Percentiles rank a stretch among this genome's conserved stretches.
phyloP scores from a whole-genome alignment of 2,329 filamentous ascomycete genomes.

The Sclerotinia glacialis region DNA sequence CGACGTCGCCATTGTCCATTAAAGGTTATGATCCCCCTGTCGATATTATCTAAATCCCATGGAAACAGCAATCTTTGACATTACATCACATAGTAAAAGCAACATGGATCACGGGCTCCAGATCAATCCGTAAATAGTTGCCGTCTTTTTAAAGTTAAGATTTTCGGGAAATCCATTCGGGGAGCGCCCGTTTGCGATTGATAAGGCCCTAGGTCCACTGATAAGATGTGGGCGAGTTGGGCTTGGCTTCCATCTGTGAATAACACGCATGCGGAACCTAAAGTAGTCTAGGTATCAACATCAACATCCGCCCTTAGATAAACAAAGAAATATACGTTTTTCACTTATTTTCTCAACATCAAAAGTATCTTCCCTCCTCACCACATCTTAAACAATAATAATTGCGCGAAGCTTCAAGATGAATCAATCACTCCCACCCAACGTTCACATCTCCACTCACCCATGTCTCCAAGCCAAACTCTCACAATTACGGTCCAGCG shows the following conservation, averaged over 20 bases:
- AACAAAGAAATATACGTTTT: constrained; percentile 11
- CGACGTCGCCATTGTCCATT: constrained; percentile 22
- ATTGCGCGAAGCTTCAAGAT: constrained; percentile 26
- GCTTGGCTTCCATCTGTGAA: background rate
- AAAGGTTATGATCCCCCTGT: background rate
- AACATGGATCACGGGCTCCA: background rate
- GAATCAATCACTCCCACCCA: constrained; percentile 49
- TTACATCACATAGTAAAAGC: background rate
- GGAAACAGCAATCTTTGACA: background rate
- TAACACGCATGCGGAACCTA: constrained; percentile 10
- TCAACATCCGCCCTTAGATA: background rate
- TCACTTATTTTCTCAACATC: background rate
- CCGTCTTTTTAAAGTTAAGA: constrained; percentile 10
- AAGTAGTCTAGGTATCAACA: background rate
- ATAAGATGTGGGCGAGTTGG: constrained; percentile 5
- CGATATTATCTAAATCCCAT: background rate
- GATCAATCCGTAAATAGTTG: background rate
- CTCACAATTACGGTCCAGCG: constrained; percentile 77
- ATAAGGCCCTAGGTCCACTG: constrained; percentile 12
- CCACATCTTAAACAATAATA: background rate
- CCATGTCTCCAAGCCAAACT: constrained; percentile 87
- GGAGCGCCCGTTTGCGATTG: constrained; percentile 15
- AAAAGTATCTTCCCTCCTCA: background rate
- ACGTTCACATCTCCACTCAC: constrained; percentile 77
- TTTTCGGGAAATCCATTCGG: background rate